Percentiles rank a stretch among this genome's conserved stretches.
These are phyloP conservation scores for Fomitopsis palustris DNA, from an alignment of 1,284 basidiomycete genomes.

Conservation along the genomic window DNA sequence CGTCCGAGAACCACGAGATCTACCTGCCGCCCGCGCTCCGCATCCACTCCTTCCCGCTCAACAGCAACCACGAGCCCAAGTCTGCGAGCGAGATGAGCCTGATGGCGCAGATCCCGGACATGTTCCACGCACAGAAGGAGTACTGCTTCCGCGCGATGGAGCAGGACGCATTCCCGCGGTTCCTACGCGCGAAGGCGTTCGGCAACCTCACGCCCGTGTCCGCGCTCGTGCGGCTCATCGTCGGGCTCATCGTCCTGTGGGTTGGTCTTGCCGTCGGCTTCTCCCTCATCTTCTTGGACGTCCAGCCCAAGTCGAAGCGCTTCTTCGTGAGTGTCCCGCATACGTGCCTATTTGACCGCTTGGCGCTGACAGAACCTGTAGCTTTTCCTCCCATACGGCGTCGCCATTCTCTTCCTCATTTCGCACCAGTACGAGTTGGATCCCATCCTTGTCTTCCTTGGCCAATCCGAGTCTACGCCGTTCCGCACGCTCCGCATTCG, in stretches of 20 bases:
- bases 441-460: conserved; percentile 83
- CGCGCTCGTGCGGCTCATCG: conserved; percentile 78
- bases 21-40: conserved; percentile 88
- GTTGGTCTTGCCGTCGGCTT: conserved; percentile 88
- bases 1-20: conserved; percentile 83
- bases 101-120: conserved; percentile 90
- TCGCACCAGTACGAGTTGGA: conserved; percentile 97
- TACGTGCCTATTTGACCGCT: background rate
- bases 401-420: conserved; percentile 87
- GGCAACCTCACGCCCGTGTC: conserved; percentile 93
- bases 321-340: conserved; percentile 79
- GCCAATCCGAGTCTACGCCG: conserved; percentile 86
- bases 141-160: conserved; percentile 98
- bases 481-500: conserved; percentile 88
- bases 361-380: conserved; percentile 31
- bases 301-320: conserved; percentile 83
- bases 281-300: conserved; percentile 91
- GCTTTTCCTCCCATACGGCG: conserved; percentile 93
- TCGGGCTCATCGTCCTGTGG: conserved; percentile 89
- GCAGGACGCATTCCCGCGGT: conserved; percentile 95
- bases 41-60: conserved; percentile 76
- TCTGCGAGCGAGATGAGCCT: conserved; percentile 68
- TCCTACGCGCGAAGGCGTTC: conserved; percentile 94
- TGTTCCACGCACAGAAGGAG: conserved; percentile 97
- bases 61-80: conserved; percentile 66